Evolutionary conservation across 768 basidiomycete genomes (phyloP), one percentile per base, ranked within the genome.

Genomic region (Lactifluus echinatus): DNA sequence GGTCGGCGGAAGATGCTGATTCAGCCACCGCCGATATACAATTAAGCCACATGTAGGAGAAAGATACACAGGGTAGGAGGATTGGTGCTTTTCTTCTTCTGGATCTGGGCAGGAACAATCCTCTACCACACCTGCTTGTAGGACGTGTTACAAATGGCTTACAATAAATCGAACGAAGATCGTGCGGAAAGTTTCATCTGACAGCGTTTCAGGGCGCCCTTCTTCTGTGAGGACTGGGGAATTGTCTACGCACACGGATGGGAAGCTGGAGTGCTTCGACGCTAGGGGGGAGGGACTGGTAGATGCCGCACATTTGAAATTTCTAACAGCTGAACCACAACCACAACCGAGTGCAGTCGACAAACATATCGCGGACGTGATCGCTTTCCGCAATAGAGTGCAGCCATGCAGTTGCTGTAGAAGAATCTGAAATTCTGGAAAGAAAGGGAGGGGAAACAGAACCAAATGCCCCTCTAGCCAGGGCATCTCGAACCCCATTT

Each of bases 131-230:
- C 2, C 51, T 43, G 39, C 29, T 10, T 33, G 51, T 17, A 52
- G 19, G 39, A 24, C 12, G n/a, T 37, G 45, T 17, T 23, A 48
- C 29, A 26, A 28, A 49, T 14, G 48, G 12, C 24, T 8, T 29
- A 8, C 55, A 50, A 57, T 57, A 21, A 45, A 57, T 57, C 50
- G 42, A 46, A 51, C 50, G 43, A 39, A 37, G 56, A 45, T 37
- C 43, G 21, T 57, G 8, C 28, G n/a, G 19, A 29, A 26, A 36
- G 42, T 36, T 45, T 28, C 17, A 24, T 45, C 19, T 31, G 34
- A 54, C 43, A 46, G n/a, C 34, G 23, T 26, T 54, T 15, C 33
- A 36, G 19, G 34, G 26, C 40, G 29, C 21, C 40, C 23, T 33
- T 31, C 40, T 33, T 33, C 40, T 42, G 40, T 8, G 29, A 3